Evolutionary conservation across 805 yeast genomes (phyloP).

Genomic region (Candida golubevii): DNA sequence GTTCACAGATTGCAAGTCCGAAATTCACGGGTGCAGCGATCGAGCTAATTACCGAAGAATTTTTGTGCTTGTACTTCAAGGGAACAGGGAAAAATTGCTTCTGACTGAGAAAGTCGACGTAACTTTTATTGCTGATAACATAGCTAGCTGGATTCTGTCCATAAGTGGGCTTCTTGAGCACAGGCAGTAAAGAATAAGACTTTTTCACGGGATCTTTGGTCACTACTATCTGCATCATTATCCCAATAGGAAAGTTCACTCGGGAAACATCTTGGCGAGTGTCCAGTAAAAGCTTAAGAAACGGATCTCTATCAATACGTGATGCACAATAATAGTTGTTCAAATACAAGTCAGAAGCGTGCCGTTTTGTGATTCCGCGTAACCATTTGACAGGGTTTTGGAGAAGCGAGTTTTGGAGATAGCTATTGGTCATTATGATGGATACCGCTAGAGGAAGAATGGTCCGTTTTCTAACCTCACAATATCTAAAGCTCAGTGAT

Average conservation of each 20-base stretch:
- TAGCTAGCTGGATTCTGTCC: conserved; percentile 24
- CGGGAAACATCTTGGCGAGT: conserved; percentile 25
- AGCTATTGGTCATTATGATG: conserved; percentile 1
- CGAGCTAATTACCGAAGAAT: conserved; percentile 4
- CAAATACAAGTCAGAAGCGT: conserved; percentile 20
- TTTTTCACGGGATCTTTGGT: conserved; percentile 2
- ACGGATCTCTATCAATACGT: conserved; percentile 24
- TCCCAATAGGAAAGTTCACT: conserved; percentile 27
- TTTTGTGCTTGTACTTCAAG: conserved; percentile 19
- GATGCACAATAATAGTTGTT: conserved; percentile 16
- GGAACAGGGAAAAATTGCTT: conserved; percentile 24
- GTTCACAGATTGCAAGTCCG: conserved; percentile 12
- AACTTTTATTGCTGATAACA: conserved; percentile 21
- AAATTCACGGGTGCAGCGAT: conserved; percentile 10
- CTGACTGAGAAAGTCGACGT: conserved; percentile 17
- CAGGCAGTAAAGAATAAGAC: conserved; percentile 15
- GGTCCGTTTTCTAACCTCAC: no score
- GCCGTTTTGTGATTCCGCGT: conserved; percentile 17
- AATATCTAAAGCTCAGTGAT: no score
- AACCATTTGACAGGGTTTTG: conserved; percentile 29
- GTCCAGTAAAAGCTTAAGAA: conserved; percentile 21
- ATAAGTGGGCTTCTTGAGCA: conserved; percentile 13
- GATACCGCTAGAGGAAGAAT: no score
- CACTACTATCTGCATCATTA: conserved; percentile 19
- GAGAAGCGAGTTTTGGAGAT: conserved; percentile 26